phyloP scores from a whole-genome alignment of 495 filamentous ascomycete species.

The Corynascus novoguineensis region DNA sequence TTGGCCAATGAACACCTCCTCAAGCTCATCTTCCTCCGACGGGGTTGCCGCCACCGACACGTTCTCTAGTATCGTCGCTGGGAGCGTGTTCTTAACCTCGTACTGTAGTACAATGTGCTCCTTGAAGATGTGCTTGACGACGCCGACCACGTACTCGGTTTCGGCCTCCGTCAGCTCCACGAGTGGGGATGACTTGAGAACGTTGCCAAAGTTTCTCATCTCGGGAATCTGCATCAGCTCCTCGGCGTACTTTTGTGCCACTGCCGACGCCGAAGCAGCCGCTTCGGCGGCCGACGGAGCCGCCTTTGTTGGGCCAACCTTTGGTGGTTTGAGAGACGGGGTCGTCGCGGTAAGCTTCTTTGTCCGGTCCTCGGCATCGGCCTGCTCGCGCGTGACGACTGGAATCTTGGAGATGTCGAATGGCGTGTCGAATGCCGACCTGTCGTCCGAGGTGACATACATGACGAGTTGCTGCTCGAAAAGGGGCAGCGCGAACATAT shows the following conservation, averaged over 20 bases:
- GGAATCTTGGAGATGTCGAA: slow-evolving; percentile 90
- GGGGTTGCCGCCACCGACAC: slow-evolving; percentile 85
- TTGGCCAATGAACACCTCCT: slow-evolving; percentile 91
- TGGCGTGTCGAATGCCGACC: slow-evolving; percentile 72
- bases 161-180: slow-evolving; percentile 94
- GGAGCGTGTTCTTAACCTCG: slow-evolving; percentile 95
- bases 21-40: slow-evolving; percentile 72
- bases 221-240: slow-evolving; percentile 86
- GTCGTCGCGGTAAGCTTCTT: slow-evolving; percentile 91
- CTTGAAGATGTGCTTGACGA: slow-evolving; percentile 96
- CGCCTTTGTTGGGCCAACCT: slow-evolving; percentile 72
- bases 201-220: slow-evolving; percentile 75
- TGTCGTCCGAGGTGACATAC: slow-evolving; percentile 89
- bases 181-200: slow-evolving; percentile 81
- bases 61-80: slow-evolving; percentile 82
- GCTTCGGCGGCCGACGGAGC: slow-evolving; percentile 64
- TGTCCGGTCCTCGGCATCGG: slow-evolving; percentile 91
- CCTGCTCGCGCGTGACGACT: slow-evolving; percentile 93
- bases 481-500: slow-evolving; percentile 87
- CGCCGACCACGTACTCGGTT: slow-evolving; percentile 92
- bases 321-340: slow-evolving; percentile 91
- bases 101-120: slow-evolving; percentile 95
- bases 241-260: slow-evolving; percentile 79
- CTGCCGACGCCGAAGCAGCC: slow-evolving; percentile 63
- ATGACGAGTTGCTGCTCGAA: slow-evolving; percentile 97